These are phyloP conservation scores for Rhododendron henanense DNA, from an alignment of 148 eudicot species.

Conservation along the genomic window DNA sequence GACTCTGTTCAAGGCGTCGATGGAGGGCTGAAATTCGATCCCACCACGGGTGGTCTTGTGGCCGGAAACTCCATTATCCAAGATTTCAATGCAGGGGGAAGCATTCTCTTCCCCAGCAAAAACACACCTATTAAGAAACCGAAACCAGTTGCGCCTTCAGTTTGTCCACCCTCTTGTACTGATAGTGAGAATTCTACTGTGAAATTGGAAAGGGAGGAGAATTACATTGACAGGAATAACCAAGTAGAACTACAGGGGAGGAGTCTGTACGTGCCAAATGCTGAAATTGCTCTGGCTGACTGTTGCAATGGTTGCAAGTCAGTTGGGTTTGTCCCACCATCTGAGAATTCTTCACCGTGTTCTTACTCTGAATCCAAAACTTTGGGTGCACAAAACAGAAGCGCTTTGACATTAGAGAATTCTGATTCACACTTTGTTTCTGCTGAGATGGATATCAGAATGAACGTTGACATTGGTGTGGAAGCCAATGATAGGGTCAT, in stretches of 20 bases:
- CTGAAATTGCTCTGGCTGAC: constrained; percentile 4
- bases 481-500: constrained; percentile 30
- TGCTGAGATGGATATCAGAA: constrained; percentile 25
- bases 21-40: constrained; percentile 81
- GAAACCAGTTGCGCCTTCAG: constrained; percentile 9
- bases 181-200: constrained; percentile 26
- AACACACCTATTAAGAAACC: not conserved
- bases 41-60: constrained; percentile 60
- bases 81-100: constrained; percentile 34
- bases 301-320: constrained; percentile 18
- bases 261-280: constrained; percentile 13
- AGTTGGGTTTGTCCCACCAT: constrained; percentile 15
- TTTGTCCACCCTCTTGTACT: constrained; percentile 16
- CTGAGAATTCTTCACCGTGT: constrained; percentile 15
- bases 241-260: not conserved
- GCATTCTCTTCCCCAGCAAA: constrained; percentile 21
- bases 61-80: constrained; percentile 44
- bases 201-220: constrained; percentile 44
- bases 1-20: constrained; percentile 88
- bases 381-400: constrained; percentile 9
- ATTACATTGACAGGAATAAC: constrained; percentile 14
- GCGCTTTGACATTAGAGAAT: constrained; percentile 19
- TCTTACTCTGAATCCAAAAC: constrained; percentile 16
- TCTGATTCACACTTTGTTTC: constrained; percentile 21
- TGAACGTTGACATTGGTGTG: constrained; percentile 10